Percentiles rank a stretch among this genome's conserved stretches.
phyloP scores from a whole-genome alignment of 2,329 filamentous ascomycete genomes.

The Stagonosporopsis rhizophila region DNA sequence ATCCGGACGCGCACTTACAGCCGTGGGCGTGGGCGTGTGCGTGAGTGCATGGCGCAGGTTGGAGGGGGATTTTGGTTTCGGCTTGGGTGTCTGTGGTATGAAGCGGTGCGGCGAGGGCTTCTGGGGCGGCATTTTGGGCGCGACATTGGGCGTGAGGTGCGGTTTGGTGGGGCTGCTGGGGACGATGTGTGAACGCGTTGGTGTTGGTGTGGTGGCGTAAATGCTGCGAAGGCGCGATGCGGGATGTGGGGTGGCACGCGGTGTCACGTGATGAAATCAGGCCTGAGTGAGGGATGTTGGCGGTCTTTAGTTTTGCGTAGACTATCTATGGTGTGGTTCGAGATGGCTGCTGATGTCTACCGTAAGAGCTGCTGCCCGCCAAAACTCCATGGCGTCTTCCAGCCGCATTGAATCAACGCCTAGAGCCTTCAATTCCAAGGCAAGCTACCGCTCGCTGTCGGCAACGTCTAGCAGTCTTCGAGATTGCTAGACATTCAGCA shows the following conservation, averaged over 20 bases:
- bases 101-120: constrained; percentile 19
- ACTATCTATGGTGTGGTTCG: neutral
- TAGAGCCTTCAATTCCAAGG: too few species aligned
- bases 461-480: too few species aligned
- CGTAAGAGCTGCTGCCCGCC: too few species aligned
- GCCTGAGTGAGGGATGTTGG: neutral
- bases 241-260: neutral
- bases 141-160: neutral
- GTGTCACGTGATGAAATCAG: neutral
- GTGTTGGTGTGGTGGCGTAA: neutral
- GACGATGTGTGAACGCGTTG: neutral
- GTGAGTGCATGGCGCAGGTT: constrained; percentile 1
- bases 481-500: too few species aligned
- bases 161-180: neutral
- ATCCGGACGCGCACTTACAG: neutral
- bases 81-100: constrained; percentile 10
- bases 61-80: constrained; percentile 2
- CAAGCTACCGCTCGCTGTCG: too few species aligned
- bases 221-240: neutral
- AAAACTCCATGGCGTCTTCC: too few species aligned
- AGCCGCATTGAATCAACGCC: too few species aligned
- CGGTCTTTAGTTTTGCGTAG: too few species aligned
- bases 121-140: constrained; percentile 8
- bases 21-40: neutral
- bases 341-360: neutral